Evolutionary conservation across 805 yeast species (phyloP).

Genomic region (Blastobotrys parvus): DNA sequence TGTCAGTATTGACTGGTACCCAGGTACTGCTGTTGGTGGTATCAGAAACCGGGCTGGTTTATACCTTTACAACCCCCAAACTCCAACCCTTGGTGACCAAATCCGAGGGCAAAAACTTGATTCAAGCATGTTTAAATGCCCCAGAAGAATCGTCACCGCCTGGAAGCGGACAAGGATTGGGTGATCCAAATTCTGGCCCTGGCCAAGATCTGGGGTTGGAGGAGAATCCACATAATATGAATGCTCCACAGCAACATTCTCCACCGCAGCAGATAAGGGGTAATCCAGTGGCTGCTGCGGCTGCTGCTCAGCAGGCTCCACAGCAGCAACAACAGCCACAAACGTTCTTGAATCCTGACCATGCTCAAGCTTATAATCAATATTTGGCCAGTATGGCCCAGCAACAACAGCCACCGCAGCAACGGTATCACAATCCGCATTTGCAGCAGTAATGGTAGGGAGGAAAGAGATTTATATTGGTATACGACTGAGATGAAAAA

Average conservation of each 20-base stretch:
- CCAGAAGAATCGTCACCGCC: slow-evolving; percentile 63
- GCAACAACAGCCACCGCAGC: slow-evolving; percentile 21
- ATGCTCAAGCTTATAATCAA: slow-evolving; percentile 52
- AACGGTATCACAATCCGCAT: slow-evolving; percentile 20
- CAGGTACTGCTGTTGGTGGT: slow-evolving; percentile 92
- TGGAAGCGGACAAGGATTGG: slow-evolving; percentile 28
- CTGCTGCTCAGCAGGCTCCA: background rate
- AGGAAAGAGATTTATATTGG: background rate
- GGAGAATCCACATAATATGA: slow-evolving; percentile 10
- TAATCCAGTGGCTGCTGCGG: slow-evolving; percentile 22
- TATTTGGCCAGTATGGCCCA: slow-evolving; percentile 2
- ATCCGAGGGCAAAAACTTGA: slow-evolving; percentile 92
- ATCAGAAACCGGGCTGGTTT: slow-evolving; percentile 96
- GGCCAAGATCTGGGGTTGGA: slow-evolving; percentile 9
- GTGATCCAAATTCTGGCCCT: slow-evolving; percentile 27
- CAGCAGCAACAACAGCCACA: background rate
- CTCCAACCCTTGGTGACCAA: slow-evolving; percentile 96
- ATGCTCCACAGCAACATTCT: slow-evolving; percentile 28
- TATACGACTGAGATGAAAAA: background rate
- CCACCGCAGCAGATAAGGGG: slow-evolving; percentile 35
- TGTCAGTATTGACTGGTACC: slow-evolving; percentile 93
- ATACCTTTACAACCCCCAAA: slow-evolving; percentile 98
- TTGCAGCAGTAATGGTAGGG: slow-evolving; percentile 6
- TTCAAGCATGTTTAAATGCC: slow-evolving; percentile 94
- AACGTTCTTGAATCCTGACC: slow-evolving; percentile 33